phyloP scores from a whole-genome alignment of 257 asterid genomes.

The Solanum verrucosum region DNA sequence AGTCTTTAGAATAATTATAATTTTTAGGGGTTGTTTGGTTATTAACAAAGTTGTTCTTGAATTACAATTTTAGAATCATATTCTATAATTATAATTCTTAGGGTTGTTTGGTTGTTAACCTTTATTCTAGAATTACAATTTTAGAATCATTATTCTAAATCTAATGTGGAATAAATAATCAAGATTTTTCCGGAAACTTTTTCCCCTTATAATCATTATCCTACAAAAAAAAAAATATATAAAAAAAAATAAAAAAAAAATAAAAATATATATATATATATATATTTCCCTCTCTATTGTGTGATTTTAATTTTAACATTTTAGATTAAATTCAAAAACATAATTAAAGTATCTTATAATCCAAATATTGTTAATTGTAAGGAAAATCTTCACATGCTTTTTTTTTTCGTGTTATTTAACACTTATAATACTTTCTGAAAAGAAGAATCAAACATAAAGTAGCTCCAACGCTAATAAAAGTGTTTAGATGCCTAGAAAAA shows the following conservation, averaged over 20 bases:
- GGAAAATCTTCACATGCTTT: not conserved
- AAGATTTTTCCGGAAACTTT: not conserved
- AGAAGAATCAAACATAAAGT: not conserved
- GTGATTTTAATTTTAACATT: not conserved
- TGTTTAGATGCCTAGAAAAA: not conserved
- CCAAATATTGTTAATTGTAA: not conserved
- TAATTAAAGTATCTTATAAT: not conserved
- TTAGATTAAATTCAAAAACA: not conserved
- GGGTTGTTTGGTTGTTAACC: not conserved
- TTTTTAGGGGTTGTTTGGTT: not conserved
- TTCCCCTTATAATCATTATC: not conserved
- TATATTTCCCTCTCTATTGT: not conserved
- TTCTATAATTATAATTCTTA: not conserved
- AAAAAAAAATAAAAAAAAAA: too few relatives aligned
- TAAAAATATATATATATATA: too few relatives aligned
- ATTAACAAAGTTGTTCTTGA: not conserved
- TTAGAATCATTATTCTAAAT: not conserved
- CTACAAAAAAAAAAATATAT: too few relatives aligned
- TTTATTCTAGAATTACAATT: not conserved
- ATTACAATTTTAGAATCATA: not conserved
- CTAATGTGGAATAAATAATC: not conserved
- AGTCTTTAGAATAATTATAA: slow-evolving; percentile 1
- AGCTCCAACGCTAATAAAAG: not conserved
- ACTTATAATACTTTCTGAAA: not conserved
- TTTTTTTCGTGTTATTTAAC: not conserved